These are phyloP conservation scores for Corchorus capsularis DNA, from an alignment of 345 rosid species.

Conservation along the genomic window DNA sequence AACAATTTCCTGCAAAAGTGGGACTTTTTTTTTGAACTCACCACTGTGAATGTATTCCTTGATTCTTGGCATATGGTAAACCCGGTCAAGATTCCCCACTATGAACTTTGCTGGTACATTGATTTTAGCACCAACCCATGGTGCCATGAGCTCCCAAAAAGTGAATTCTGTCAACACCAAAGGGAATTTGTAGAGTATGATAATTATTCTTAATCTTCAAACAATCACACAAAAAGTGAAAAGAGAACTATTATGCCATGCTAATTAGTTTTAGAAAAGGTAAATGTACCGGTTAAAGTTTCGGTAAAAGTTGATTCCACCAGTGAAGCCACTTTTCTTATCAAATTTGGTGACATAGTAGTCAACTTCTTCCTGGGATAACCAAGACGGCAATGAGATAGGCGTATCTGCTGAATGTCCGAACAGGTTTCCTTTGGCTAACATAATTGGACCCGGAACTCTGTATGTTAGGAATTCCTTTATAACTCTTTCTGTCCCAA, in stretches of 20 bases:
- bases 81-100: constrained; percentile 50
- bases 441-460: constrained; percentile 2
- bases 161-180: constrained; percentile 43
- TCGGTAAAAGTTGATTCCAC: constrained; percentile 59
- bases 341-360: constrained; percentile 61
- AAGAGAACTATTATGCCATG: background rate
- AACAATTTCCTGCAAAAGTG: constrained; percentile 31
- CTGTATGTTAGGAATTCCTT: constrained; percentile 51
- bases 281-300: background rate
- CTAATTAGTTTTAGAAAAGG: too few relatives aligned
- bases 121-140: constrained; percentile 56
- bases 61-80: background rate
- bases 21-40: constrained; percentile 14
- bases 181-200: too few relatives aligned
- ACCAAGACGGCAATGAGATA: constrained; percentile 49
- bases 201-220: too few relatives aligned
- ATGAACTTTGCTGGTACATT: constrained; percentile 50
- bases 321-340: constrained; percentile 56
- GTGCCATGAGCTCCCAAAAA: constrained; percentile 52
- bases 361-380: constrained; percentile 57
- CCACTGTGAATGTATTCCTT: constrained; percentile 37
- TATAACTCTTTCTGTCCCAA: constrained; percentile 36
- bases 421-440: background rate
- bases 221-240: background rate
- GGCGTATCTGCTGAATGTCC: constrained; percentile 43